These are phyloP conservation scores for Salix caprea DNA, from an alignment of 345 rosid genomes.

Conservation along the genomic window DNA sequence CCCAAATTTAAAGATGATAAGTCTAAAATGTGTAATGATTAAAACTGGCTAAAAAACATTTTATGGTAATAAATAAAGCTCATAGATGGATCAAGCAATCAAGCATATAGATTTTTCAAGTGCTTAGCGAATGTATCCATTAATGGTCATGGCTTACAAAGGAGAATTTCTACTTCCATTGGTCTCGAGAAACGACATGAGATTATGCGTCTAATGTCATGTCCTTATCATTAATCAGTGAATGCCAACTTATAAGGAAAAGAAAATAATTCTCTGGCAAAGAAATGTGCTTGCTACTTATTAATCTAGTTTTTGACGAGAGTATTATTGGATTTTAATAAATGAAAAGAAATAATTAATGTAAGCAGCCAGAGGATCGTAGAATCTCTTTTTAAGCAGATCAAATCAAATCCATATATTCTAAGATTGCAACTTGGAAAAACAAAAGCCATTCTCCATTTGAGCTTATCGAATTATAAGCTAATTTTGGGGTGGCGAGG, in stretches of 20 bases:
- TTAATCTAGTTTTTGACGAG: no score
- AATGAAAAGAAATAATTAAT: neutral
- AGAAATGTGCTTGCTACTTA: no score
- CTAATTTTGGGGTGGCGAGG: no score
- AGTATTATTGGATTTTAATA: no score
- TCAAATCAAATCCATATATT: neutral
- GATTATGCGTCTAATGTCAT: no score
- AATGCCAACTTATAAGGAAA: neutral
- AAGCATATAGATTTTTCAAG: neutral
- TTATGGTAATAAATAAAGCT: no score
- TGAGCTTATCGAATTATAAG: no score
- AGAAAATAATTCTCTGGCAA: no score
- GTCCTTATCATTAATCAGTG: no score
- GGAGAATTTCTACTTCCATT: neutral
- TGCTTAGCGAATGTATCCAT: neutral
- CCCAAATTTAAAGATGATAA: neutral
- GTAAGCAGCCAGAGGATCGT: neutral
- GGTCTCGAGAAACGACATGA: no score
- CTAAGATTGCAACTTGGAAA: neutral
- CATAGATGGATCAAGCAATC: neutral
- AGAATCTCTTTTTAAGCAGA: neutral
- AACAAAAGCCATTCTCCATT: neutral
- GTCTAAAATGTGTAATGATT: no score
- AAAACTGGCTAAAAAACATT: no score
- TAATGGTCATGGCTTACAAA: neutral